Conservation (phyloP, 2,329 filamentous ascomycete genomes). For the Mycosphaerelloides madeirae region DNA sequence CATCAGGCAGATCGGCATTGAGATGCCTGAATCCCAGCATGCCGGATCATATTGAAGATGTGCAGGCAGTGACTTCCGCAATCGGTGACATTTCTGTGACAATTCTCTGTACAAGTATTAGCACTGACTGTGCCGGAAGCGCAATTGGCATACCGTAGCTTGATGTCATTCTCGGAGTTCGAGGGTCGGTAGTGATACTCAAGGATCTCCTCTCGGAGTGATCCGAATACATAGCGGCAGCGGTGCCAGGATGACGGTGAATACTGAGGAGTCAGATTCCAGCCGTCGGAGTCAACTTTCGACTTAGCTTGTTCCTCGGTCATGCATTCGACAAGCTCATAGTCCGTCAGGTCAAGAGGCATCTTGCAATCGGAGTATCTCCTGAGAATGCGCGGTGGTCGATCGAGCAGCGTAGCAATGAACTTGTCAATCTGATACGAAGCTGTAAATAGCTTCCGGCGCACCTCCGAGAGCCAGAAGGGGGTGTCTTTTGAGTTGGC, state of each 20-base stretch:
- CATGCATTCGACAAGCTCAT: constrained; percentile 6
- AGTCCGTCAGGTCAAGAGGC: constrained; percentile 13
- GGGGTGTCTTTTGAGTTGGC: constrained; percentile 11
- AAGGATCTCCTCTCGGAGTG: constrained; percentile 8
- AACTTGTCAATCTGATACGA: constrained; percentile 19
- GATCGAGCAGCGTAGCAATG: constrained; percentile 15
- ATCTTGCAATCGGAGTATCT: constrained; percentile 6
- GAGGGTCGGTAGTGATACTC: constrained; percentile 3
- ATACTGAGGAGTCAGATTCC: constrained; percentile 7
- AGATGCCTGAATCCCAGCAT: constrained; percentile 14
- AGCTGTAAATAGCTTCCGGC: constrained; percentile 13
- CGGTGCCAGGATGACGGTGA: constrained; percentile 14
- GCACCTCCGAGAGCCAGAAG: constrained; percentile 19
- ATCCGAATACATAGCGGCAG: constrained; percentile 7
- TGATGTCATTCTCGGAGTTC: constrained; percentile 1
- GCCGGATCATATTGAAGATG: constrained; percentile 16
- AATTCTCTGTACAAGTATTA: constrained; percentile 3
- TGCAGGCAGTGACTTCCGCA: constrained; percentile 6
- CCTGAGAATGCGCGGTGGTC: constrained; percentile 15
- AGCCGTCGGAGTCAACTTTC: constrained; percentile 10
- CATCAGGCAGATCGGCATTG: constrained; percentile 10
- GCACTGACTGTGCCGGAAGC: neutral
- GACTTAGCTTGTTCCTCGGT: neutral
- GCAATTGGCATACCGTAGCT: constrained; percentile 6
- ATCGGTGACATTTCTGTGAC: neutral